Percentiles rank a stretch among this genome's conserved stretches.
These are phyloP conservation scores for Fusarium brachygibbosum DNA, from an alignment of 2,329 filamentous ascomycete genomes.

Conservation along the genomic window DNA sequence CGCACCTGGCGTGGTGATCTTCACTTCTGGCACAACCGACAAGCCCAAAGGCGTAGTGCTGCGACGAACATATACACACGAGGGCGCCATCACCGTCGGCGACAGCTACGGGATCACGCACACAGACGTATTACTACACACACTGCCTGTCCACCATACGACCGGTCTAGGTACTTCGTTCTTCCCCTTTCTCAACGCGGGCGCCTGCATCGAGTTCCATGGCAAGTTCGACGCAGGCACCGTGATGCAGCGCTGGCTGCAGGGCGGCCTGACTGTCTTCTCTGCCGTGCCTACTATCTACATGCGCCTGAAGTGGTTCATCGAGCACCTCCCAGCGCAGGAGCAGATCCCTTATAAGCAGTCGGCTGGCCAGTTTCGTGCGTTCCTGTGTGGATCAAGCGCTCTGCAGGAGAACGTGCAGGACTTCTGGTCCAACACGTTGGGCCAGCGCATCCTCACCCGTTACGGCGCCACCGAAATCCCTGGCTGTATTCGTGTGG, in stretches of 20 bases:
- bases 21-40: neutral
- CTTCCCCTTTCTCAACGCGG: neutral
- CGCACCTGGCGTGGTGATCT: neutral
- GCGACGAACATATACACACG: slow-evolving; percentile 1
- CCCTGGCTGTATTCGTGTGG: neutral
- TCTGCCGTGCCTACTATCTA: slow-evolving; percentile 4
- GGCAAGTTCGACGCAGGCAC: neutral
- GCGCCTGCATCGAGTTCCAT: slow-evolving; percentile 3
- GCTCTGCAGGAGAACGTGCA: slow-evolving; percentile 3
- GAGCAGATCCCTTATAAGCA: neutral
- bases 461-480: slow-evolving; percentile 4
- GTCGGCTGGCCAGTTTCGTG: neutral
- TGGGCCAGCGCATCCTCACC: neutral
- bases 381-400: neutral
- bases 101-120: slow-evolving; percentile 1
- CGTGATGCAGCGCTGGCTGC: neutral
- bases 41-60: slow-evolving; percentile 1
- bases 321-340: neutral
- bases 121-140: neutral
- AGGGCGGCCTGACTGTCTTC: neutral
- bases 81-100: neutral
- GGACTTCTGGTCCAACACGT: neutral
- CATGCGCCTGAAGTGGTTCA: slow-evolving; percentile 1
- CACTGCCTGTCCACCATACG: neutral
- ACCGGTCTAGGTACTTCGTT: neutral